Percentiles rank a stretch among this genome's conserved stretches.
Conservation (phyloP, 805 yeast genomes). For the Ogataea nakhonphanomensis region DNA sequence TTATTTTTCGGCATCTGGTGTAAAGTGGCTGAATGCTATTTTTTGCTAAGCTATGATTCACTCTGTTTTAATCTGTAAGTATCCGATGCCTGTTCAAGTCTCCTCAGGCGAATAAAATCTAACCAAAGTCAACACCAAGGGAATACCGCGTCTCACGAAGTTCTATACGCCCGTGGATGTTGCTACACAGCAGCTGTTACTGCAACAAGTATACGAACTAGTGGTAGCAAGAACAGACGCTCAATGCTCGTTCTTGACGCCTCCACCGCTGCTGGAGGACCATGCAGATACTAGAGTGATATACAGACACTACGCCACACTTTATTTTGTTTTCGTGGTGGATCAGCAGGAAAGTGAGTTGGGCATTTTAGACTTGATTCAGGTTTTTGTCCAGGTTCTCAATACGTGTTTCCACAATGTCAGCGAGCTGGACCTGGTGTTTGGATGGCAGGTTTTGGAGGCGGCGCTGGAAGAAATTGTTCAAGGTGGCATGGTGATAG, state of each 20-base stretch:
- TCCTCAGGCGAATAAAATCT: neutral
- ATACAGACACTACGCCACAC: slow-evolving; percentile 90
- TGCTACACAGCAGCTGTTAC: slow-evolving; percentile 71
- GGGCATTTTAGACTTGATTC: slow-evolving; percentile 90
- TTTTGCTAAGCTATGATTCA: slow-evolving; percentile 24
- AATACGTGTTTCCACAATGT: slow-evolving; percentile 93
- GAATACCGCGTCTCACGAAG: slow-evolving; percentile 83
- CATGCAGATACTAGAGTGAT: slow-evolving; percentile 80
- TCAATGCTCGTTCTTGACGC: slow-evolving; percentile 86
- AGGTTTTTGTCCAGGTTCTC: slow-evolving; percentile 92
- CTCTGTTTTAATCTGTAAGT: slow-evolving; percentile 27
- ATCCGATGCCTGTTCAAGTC: too few species aligned
- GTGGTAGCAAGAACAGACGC: slow-evolving; percentile 66
- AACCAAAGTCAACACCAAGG: slow-evolving; percentile 73
- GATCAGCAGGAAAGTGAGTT: slow-evolving; percentile 95
- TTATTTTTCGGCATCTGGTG: slow-evolving; percentile 5
- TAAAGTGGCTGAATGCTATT: slow-evolving; percentile 5
- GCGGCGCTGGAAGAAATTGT: slow-evolving; percentile 88
- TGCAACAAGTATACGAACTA: slow-evolving; percentile 78
- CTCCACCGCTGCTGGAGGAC: slow-evolving; percentile 72
- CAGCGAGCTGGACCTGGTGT: slow-evolving; percentile 93
- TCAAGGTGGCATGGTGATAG: slow-evolving; percentile 98
- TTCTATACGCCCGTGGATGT: slow-evolving; percentile 91
- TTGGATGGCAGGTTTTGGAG: slow-evolving; percentile 96
- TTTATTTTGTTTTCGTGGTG: slow-evolving; percentile 93